Evolutionary conservation across 306 rosid species (phyloP), one percentile per base, ranked within the genome.

Genomic region (Erythrophleum fordii): DNA sequence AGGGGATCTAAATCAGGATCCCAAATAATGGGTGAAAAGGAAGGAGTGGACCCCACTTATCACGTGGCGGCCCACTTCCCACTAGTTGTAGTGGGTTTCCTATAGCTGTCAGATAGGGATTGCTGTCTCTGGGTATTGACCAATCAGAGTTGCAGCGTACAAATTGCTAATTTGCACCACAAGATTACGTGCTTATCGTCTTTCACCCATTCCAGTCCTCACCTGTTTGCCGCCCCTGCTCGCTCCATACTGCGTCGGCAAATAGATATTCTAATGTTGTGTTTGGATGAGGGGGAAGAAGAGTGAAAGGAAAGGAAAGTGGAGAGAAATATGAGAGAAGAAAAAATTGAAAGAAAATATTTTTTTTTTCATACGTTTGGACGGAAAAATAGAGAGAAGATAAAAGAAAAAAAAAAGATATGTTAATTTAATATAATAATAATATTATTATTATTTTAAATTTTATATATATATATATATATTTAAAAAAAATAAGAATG

Each of bases 91-190:
- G 20, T 35, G 25, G 3, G 16, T 2, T 3, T 5, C 12, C 34
- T 70, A 76, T 86, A 83, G 83, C 81, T 82, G 86, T 85, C 82
- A 29, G 58, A 55, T 12, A 56, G 37, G 46, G 52, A 69, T 78
- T 69, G 72, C 59, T 61, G 76, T n/a, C 13, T 56, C 8, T 6
- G 53, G 31, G 18, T 14, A 35, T 44, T 77, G 79, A 78, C 82
- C 76, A 75, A 82, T 74, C 79, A 41, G n/a, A 11, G 2, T 0
- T 5, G 0, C 34, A 31, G 34, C 34, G 1, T 74, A 42, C 20
- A 11, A 12, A 3, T 55, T 58, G 11, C 53, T 80, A 65, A 78
- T 59, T 72, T 64, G 71, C 72, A n/a, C 29, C 39, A 26, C 67
- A 26, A 1, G 8, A 12, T 26, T 11, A 4, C 39, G n/a, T 26